Conservation (phyloP, 2,329 filamentous ascomycete genomes). For the Ophiostoma piceae region DNA sequence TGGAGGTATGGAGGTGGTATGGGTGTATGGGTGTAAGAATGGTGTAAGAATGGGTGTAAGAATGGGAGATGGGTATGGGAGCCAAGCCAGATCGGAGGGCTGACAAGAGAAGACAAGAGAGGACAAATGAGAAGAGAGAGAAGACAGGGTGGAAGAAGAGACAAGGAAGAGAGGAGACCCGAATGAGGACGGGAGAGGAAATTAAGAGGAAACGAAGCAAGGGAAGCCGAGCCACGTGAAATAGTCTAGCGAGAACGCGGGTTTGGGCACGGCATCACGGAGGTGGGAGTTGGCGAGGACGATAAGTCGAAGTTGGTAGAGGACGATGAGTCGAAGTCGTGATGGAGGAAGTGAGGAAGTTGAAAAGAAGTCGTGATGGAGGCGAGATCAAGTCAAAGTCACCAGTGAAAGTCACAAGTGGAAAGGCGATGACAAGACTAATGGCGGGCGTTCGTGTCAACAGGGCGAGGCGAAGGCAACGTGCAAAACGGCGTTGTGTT, state of each 20-base stretch:
- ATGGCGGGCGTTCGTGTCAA: not conserved
- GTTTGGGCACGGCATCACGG: slow-evolving; percentile 7
- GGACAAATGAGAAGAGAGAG: not conserved
- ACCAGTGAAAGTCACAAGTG: too few relatives aligned
- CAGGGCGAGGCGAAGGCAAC: not conserved
- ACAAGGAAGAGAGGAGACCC: not conserved
- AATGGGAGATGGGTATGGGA: too few relatives aligned
- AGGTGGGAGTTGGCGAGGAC: not conserved
- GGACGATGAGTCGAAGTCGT: not conserved
- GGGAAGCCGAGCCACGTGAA: slow-evolving; percentile 1
- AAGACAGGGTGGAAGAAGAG: not conserved
- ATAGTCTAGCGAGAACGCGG: slow-evolving; percentile 7
- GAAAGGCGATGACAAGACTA: not conserved
- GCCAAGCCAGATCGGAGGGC: not conserved
- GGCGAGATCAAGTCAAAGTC: too few relatives aligned
- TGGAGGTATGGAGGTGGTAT: too few relatives aligned
- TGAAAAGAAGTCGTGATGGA: too few relatives aligned
- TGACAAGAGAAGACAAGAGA: not conserved
- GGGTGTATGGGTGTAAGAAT: too few relatives aligned
- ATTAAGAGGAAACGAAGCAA: not conserved
- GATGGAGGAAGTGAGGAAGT: not conserved
- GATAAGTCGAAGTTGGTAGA: not conserved
- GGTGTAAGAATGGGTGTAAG: too few relatives aligned
- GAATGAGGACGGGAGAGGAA: not conserved
- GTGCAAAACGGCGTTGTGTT: not conserved